Percentiles rank a stretch among this genome's conserved stretches.
Evolutionary conservation across 2,329 filamentous ascomycete genomes (phyloP).

Genomic region (Ceratocystis destructans): DNA sequence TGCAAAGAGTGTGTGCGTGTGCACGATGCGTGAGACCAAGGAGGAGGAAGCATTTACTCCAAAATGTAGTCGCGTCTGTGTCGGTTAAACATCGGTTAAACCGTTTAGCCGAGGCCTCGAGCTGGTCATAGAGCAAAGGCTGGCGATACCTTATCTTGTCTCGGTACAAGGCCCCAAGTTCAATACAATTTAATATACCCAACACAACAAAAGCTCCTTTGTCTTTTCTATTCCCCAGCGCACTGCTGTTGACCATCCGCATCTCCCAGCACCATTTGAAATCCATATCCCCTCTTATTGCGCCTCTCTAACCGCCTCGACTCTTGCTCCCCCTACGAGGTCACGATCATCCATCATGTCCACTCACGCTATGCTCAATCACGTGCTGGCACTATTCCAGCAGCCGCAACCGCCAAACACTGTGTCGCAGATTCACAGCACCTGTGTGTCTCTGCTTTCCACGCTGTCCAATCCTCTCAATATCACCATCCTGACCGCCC

Average conservation of each 20-base stretch:
- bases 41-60: background rate
- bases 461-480: conserved; percentile 63
- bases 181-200: no score
- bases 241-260: background rate
- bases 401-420: conserved; percentile 37
- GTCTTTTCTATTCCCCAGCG: background rate
- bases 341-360: conserved; percentile 40
- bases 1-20: background rate
- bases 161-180: no score
- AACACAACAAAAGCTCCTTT: no score
- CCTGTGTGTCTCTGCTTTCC: conserved; percentile 53
- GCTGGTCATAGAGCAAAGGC: background rate
- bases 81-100: conserved; percentile 10
- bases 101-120: background rate
- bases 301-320: background rate
- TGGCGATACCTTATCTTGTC: no score
- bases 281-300: background rate
- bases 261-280: background rate
- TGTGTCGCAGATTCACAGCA: conserved; percentile 47
- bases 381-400: conserved; percentile 48
- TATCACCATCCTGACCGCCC: conserved; percentile 56
- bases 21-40: background rate
- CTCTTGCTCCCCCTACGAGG: background rate
- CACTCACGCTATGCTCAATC: conserved; percentile 49
- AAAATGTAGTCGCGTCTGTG: background rate